Conservation (phyloP, 805 yeast species). For the Soucietia sequanensis region DNA sequence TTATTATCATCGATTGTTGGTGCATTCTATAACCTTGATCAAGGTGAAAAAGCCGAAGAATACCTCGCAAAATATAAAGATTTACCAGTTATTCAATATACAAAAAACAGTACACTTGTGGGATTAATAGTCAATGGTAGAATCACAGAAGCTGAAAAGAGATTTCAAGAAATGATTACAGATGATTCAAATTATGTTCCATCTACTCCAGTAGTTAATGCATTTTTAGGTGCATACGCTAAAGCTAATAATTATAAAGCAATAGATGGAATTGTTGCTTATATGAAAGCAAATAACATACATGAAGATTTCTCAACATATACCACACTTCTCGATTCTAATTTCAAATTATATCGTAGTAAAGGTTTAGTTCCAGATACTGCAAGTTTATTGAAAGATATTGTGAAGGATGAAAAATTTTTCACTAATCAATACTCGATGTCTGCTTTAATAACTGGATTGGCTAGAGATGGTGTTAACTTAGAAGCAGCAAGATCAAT, state of each 20-base stretch:
- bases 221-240: slow-evolving; percentile 44
- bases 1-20: slow-evolving; percentile 49
- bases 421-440: slow-evolving; percentile 44
- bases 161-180: slow-evolving; percentile 35
- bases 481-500: slow-evolving; percentile 51
- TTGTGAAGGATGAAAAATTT: slow-evolving; percentile 8
- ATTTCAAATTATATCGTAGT: slow-evolving; percentile 45
- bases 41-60: slow-evolving; percentile 42
- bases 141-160: slow-evolving; percentile 44
- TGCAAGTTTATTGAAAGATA: slow-evolving; percentile 31
- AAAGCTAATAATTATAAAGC: slow-evolving; percentile 44
- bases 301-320: slow-evolving; percentile 63
- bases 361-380: slow-evolving; percentile 44
- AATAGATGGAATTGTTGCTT: slow-evolving; percentile 43
- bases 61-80: slow-evolving; percentile 29
- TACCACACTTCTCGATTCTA: slow-evolving; percentile 55
- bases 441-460: slow-evolving; percentile 53
- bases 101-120: slow-evolving; percentile 45
- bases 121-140: slow-evolving; percentile 43
- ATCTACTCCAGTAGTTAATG: slow-evolving; percentile 50
- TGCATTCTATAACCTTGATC: slow-evolving; percentile 42
- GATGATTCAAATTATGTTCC: slow-evolving; percentile 40
- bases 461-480: slow-evolving; percentile 47
- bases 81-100: slow-evolving; percentile 32
- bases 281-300: slow-evolving; percentile 41